Conservation (phyloP, 768 basidiomycete species). For the Russula earlei region DNA sequence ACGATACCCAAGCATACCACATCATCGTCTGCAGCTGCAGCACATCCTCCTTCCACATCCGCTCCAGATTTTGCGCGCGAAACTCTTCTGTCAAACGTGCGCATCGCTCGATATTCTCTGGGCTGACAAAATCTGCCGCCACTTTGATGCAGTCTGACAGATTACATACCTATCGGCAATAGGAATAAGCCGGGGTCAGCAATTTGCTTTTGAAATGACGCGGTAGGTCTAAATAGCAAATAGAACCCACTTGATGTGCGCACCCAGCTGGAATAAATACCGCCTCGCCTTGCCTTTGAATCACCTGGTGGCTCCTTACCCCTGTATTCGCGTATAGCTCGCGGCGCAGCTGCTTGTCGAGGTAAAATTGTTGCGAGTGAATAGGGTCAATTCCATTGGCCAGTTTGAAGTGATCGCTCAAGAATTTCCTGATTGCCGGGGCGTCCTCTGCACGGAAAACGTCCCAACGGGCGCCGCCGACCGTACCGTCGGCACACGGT, state of each 20-base stretch:
- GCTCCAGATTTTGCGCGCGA: conserved; percentile 74
- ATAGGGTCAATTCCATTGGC: conserved; percentile 71
- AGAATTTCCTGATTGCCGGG: conserved; percentile 60
- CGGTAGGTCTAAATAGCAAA: not conserved
- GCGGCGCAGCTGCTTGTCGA: conserved; percentile 58
- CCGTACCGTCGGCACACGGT: conserved; percentile 41
- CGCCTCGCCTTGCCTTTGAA: conserved; percentile 85
- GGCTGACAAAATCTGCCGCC: conserved; percentile 89
- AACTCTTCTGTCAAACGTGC: conserved; percentile 81
- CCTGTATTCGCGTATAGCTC: conserved; percentile 56
- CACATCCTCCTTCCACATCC: conserved; percentile 90
- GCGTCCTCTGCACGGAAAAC: conserved; percentile 77
- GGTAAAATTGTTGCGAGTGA: conserved; percentile 81
- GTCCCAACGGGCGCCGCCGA: conserved; percentile 87
- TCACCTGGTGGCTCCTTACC: conserved; percentile 74
- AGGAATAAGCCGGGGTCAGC: not conserved
- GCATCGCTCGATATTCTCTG: conserved; percentile 83
- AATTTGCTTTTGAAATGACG: not conserved
- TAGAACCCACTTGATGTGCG: conserved; percentile 63
- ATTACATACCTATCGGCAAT: conserved; percentile 75
- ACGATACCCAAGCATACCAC: conserved; percentile 87
- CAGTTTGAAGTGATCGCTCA: conserved; percentile 61
- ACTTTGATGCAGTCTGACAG: conserved; percentile 91
- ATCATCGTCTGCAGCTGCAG: conserved; percentile 85
- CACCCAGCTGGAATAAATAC: conserved; percentile 95